phyloP scores from a whole-genome alignment of 2,329 filamentous ascomycete genomes.

The Trichophaea hybrida region DNA sequence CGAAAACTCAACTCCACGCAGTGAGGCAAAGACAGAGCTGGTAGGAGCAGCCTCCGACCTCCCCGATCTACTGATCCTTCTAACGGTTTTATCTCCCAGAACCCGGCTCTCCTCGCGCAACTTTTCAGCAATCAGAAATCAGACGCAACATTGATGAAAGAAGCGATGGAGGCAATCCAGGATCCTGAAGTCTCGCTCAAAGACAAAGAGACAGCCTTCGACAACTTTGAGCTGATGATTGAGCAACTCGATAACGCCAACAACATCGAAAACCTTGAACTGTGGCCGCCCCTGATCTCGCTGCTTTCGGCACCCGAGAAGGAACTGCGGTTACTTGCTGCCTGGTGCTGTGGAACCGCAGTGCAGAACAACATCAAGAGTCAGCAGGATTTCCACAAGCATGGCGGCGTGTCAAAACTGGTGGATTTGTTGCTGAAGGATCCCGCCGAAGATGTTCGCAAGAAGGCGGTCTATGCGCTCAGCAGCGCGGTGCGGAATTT shows the following conservation, averaged over 20 bases:
- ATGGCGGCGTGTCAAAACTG: slow-evolving; percentile 56
- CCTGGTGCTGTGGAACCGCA: slow-evolving; percentile 88
- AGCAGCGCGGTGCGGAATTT: slow-evolving; percentile 80
- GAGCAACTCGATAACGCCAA: slow-evolving; percentile 95
- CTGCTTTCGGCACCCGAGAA: slow-evolving; percentile 53
- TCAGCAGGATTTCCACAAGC: slow-evolving; percentile 54
- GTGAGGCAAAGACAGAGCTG: background rate
- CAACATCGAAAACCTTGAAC: slow-evolving; percentile 61
- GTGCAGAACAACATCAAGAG: slow-evolving; percentile 88
- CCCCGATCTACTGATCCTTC: slow-evolving; percentile 21
- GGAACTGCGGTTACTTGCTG: slow-evolving; percentile 68
- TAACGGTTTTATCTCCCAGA: slow-evolving; percentile 27
- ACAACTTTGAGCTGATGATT: slow-evolving; percentile 88
- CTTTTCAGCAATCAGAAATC: slow-evolving; percentile 57
- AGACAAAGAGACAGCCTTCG: slow-evolving; percentile 69
- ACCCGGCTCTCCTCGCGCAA: slow-evolving; percentile 54
- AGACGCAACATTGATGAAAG: slow-evolving; percentile 83
- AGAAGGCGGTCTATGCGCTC: slow-evolving; percentile 80
- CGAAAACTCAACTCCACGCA: slow-evolving; percentile 33
- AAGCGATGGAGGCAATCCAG: slow-evolving; percentile 62
- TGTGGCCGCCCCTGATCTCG: slow-evolving; percentile 69
- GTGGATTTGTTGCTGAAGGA: slow-evolving; percentile 49
- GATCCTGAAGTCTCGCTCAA: slow-evolving; percentile 52
- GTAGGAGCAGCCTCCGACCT: background rate
- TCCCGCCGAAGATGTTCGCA: slow-evolving; percentile 49